Base-by-base conservation (phyloP, 306 rosid species). In the Lathyrus sativus region DNA sequence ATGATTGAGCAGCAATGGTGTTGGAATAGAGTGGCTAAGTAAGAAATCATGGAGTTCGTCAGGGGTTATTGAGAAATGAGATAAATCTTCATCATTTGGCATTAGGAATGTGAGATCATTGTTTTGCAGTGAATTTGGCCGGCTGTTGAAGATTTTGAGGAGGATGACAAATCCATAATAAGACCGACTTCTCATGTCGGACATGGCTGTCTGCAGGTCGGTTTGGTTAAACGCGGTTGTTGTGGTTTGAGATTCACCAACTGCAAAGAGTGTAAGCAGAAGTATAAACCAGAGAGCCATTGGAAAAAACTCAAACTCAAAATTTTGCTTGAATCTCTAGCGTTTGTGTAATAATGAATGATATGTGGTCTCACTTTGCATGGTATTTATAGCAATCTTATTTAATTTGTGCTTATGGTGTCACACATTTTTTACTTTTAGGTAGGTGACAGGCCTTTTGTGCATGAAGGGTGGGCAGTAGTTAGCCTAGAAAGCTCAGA, bases 131-230 rank as follows among this genome's bases (percentile, higher is more conserved):
- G 80, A 43, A 31, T 82, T 71, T 0, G 82, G 79, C 11, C 62
- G 70, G 78, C 85, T 82, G 76, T 78, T 72, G 62, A 75, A 62
- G 67, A 80, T 78, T 67, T 80, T 80, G 37, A 88, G 85, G 48
- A 80, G 91, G 76, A 86, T 81, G 15, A 86, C 87, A 67, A 89
- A 83, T 62, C 86, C 87, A 37, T 81, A 76, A 83, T 76, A 89
- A 63, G 86, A 83, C 35, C 64, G 29, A 26, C 18, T 65, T 81
- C 84, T 70, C 87, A 87, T 83, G 76, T 85, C 85, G 1, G 71
- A 11, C 85, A 80, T 83, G 76, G 89, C 88, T 44, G 48, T 74
- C 56, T 69, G 74, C 71, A 85, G 76, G 62, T 87, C 82, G 7
- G 87, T 74, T 77, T 82, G 81, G 81, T 80, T 67, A 66, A 79